phyloP scores from a whole-genome alignment of 2,329 filamentous ascomycete species.

The Penicillium sp. region DNA sequence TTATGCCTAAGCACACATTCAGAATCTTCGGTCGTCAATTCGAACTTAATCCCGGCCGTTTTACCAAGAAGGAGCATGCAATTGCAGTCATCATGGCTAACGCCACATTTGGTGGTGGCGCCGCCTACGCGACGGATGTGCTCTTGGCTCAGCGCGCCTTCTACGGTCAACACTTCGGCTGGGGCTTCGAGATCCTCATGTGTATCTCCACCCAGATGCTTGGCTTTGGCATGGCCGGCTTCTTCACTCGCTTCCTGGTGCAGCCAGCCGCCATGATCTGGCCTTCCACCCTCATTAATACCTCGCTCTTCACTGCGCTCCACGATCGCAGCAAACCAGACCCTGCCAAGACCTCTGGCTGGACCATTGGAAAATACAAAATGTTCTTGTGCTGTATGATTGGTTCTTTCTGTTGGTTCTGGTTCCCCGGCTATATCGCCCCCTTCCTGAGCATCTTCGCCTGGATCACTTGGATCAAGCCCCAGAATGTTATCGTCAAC shows the following conservation, averaged over 20 bases:
- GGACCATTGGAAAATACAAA: constrained; percentile 61
- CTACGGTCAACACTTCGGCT: constrained; percentile 66
- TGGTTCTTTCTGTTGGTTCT: constrained; percentile 62
- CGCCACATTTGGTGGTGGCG: constrained; percentile 59
- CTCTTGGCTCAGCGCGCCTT: constrained; percentile 68
- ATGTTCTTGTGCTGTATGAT: constrained; percentile 60
- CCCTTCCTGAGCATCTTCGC: constrained; percentile 68
- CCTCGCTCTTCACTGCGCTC: constrained; percentile 68
- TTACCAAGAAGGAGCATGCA: constrained; percentile 48
- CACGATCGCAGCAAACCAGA: constrained; percentile 60
- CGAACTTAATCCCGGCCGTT: constrained; percentile 44
- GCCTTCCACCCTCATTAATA: constrained; percentile 64
- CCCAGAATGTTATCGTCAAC: constrained; percentile 64
- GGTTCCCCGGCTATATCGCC: constrained; percentile 65
- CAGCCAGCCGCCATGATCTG: constrained; percentile 66
- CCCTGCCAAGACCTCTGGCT: constrained; percentile 58
- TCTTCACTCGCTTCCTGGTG: constrained; percentile 61
- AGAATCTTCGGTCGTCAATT: constrained; percentile 38
- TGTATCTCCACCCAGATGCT: constrained; percentile 66
- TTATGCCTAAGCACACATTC: constrained; percentile 39
- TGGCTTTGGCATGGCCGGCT: constrained; percentile 66
- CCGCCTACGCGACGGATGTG: constrained; percentile 69
- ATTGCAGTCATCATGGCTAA: constrained; percentile 55
- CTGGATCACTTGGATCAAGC: constrained; percentile 68
- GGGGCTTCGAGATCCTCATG: constrained; percentile 63